Evolutionary conservation across 2,329 filamentous ascomycete genomes (phyloP), one percentile per base, ranked within the genome.

Genomic region (Ophiostoma piceae): DNA sequence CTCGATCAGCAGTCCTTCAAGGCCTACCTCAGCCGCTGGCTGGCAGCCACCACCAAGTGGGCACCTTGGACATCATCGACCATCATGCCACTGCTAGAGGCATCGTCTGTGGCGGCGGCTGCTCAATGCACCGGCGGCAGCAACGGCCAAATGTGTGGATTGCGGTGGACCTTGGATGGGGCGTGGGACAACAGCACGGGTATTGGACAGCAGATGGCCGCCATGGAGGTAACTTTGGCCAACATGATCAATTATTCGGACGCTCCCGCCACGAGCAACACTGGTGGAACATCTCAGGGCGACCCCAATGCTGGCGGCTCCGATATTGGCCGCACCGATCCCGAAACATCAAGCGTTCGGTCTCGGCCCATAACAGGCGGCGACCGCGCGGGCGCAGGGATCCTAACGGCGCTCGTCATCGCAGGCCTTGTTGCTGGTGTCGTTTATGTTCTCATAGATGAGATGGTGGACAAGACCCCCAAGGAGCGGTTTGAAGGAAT

Each of bases 191-290:
- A 86, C 32, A 82, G 81, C 1, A 83, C 81, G 7, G 89, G 88
- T 7, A 84, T 91, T 1, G 89, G 89, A 5, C 88, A 91, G 77
- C 88, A 91, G 78, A 91, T 92, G 89, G 83, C 86, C 1, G 88
- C 86, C 2, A 80, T 91, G 76, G 87, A 90, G 75, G 82, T 90
- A 11, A 84, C 90, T 7, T 82, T 91, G 65, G 84, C 84, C 51
- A 88, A 86, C 74, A 81, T 89, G 76, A 84, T 90, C 67, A 74
- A 81, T 47, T 72, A 81, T 7, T 79, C 77, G 8, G 74, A 78
- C 14, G 71, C 75, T 1, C 80, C 81, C 4, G 77, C 80, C 37
- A 82, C 81, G 0, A 79, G 79, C 11, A 73, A 71, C 14, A 83
- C 81, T 0, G 84, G 83, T 68, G 84, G 84, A 64, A 84, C 82